Evolutionary conservation across 75 land plant species (phyloP), one percentile per base, ranked within the genome.

Genomic region (Sequoia sempervirens): DNA sequence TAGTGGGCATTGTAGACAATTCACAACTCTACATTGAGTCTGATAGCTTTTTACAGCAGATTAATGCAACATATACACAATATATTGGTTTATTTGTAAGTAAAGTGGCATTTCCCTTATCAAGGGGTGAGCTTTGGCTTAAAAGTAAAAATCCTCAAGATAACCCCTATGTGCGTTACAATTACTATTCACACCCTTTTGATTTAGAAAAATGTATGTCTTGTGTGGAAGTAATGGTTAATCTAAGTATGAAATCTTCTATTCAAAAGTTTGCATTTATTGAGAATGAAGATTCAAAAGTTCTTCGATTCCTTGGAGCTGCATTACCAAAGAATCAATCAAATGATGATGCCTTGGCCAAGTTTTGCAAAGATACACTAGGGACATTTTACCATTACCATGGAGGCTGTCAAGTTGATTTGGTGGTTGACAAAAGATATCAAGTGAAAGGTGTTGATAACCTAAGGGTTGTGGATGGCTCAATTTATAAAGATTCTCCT

Each of bases 381-480:
- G 82, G 83, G 69, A 95, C 95, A 12, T 86, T 95, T 0, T 95
- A 94, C 93, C 95, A 95, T 76, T 95, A 89, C 88, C 95, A 95
- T 80, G 95, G 97, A 26, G 95, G 97, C 2, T 89, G 92, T 82
- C 69, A 87, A 14, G 89, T 85, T 41, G 95, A 93, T 12, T 86
- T 76, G 75, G 95, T 92, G 36, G 95, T 95, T 1, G 92, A 93
- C 69, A 47, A 61, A 5, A 75, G 86, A 9, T 85, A 80, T 80
- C 83, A 84, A 75, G 95, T 95, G 1, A 76, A 88, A 14, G 95
- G 95, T 3, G 88, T 93, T 34, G 86, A 83, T 32, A 79, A 78
- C 1, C 89, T 95, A 4, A 75, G 97, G 74, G 91, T 95, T 5
- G 91, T 95, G 13, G 97, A 95, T 56, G 92, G 93, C 2, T 92